Base-by-base conservation (phyloP, 306 rosid species). In the Sindora glabra region DNA sequence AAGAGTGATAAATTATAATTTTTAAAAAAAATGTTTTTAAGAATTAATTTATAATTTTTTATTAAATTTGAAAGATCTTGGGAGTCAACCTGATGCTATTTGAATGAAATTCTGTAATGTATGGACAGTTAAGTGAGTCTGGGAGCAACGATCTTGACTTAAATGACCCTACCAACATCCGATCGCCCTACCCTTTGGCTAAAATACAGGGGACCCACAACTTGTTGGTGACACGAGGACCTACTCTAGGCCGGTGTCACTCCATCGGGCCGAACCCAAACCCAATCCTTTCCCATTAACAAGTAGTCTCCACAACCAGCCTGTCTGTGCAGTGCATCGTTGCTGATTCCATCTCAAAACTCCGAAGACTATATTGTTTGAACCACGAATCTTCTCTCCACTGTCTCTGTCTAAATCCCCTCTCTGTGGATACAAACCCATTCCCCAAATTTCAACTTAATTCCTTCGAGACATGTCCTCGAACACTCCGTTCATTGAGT, bases 381-480 rank as follows among this genome's bases (percentile, higher is more conserved):
- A 19, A n/a, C 66, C 26, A 23, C 10, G 61, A 46, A 46, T 56
- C 71, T 51, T 5, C 64, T 11, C n/a, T n/a, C n/a, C n/a, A n/a
- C n/a, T n/a, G n/a, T n/a, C n/a, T n/a, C n/a, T n/a, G n/a, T n/a
- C n/a, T n/a, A n/a, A n/a, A n/a, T n/a, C 74, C 50, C 19, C 12
- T 14, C 67, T 57, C 0, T 71, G 73, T 74, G 77, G 77, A 70
- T 40, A 25, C 69, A 62, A n/a, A n/a, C 16, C 26, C 62, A 56
- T 37, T 15, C 27, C 57, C 9, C 48, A 60, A n/a, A n/a, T n/a
- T n/a, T 38, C 69, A 34, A 9, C 66, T 24, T 58, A 10, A 38
- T 30, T 2, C 56, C 11, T 16, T n/a, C n/a, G n/a, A n/a, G n/a
- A n/a, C n/a, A n/a, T n/a, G n/a, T n/a, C n/a, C n/a, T n/a, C n/a